Percentiles rank a stretch among this genome's conserved stretches.
Evolutionary conservation across 352 stramenopile genomes (phyloP).

Genomic region (Sclerospora graminicola): DNA sequence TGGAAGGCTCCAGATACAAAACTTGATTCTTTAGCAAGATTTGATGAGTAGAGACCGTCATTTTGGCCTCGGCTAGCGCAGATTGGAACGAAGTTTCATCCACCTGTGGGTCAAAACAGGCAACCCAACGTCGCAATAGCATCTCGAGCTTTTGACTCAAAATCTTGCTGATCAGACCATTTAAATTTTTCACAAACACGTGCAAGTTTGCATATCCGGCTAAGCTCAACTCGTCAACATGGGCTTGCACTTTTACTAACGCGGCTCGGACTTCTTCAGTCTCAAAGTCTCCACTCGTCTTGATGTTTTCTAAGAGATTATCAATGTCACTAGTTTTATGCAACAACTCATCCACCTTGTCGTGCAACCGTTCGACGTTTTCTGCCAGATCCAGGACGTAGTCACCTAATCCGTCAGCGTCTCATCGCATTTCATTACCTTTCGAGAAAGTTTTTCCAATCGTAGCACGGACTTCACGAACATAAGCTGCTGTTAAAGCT

Average conservation of each 20-base stretch:
- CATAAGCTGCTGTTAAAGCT: constrained; percentile 54
- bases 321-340: constrained; percentile 91
- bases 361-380: constrained; percentile 94
- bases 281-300: constrained; percentile 44
- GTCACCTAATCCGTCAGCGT: constrained; percentile 77
- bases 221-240: constrained; percentile 92
- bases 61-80: constrained; percentile 30
- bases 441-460: constrained; percentile 87
- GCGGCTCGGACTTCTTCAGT: constrained; percentile 37
- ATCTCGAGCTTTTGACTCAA: constrained; percentile 70
- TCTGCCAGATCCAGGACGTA: constrained; percentile 85
- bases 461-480: constrained; percentile 71
- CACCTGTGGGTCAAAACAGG: constrained; percentile 44
- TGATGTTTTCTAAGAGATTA: constrained; percentile 76
- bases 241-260: constrained; percentile 83
- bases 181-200: constrained; percentile 89
- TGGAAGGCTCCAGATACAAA: constrained; percentile 91
- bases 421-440: constrained; percentile 84
- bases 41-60: constrained; percentile 71
- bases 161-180: constrained; percentile 77
- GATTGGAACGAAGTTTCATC: constrained; percentile 52
- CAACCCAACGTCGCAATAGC: constrained; percentile 56
- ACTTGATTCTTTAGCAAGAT: constrained; percentile 96
- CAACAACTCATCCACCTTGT: constrained; percentile 96
- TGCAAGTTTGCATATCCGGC: constrained; percentile 90